Evolutionary conservation across 176 grass and related monocot genomes (phyloP).

Genomic region (Secale cereale): DNA sequence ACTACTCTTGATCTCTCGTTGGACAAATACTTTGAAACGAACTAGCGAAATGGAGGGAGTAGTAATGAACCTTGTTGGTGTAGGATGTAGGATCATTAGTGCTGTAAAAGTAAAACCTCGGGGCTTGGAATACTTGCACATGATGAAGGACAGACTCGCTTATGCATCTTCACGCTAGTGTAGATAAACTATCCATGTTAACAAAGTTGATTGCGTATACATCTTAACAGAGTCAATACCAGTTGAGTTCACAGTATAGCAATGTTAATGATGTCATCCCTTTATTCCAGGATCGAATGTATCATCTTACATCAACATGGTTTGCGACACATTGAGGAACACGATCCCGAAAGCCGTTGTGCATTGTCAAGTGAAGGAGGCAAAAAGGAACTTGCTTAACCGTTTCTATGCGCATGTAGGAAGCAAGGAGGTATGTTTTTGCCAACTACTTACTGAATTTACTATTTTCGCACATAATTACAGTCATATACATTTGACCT

Average conservation of each 20-base stretch:
- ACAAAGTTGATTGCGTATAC: too few species aligned
- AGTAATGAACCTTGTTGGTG: not conserved
- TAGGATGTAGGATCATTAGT: not conserved
- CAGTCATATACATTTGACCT: not conserved
- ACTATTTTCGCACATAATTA: not conserved
- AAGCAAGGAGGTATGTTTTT: slow-evolving; percentile 78
- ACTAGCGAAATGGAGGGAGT: not conserved
- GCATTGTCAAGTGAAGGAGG: slow-evolving; percentile 94
- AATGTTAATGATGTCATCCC: not conserved
- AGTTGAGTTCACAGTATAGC: not conserved
- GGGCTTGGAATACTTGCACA: not conserved
- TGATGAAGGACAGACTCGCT: not conserved
- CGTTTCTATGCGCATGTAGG: slow-evolving; percentile 95
- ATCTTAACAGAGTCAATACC: not conserved
- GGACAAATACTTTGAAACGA: too few species aligned
- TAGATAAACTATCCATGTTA: not conserved
- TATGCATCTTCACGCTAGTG: not conserved
- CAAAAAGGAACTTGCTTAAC: slow-evolving; percentile 85
- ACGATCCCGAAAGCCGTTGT: slow-evolving; percentile 93
- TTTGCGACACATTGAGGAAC: slow-evolving; percentile 90
- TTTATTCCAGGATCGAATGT: slow-evolving; percentile 83
- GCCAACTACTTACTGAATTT: not conserved
- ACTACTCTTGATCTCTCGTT: not conserved
- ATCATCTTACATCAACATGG: slow-evolving; percentile 87
- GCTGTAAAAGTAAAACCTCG: not conserved